These are phyloP conservation scores for Lentinus tigrinus DNA, from an alignment of 768 basidiomycete genomes.

Conservation along the genomic window DNA sequence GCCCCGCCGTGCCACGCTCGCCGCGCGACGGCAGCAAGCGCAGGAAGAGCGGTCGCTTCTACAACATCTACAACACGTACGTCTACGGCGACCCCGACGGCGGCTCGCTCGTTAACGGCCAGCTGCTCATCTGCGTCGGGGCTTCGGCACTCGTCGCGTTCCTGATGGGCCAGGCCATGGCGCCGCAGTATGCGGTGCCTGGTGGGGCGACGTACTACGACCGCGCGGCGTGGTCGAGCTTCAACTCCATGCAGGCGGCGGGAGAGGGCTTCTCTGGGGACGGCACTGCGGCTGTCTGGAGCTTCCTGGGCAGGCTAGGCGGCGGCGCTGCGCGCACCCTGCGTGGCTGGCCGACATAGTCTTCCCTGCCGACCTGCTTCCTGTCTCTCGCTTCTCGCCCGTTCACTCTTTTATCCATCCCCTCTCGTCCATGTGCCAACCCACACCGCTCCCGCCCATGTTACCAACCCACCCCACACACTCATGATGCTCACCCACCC, in stretches of 20 bases:
- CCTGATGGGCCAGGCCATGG: constrained; percentile 56
- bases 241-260: constrained; percentile 66
- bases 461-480: not conserved
- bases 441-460: not conserved
- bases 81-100: constrained; percentile 45
- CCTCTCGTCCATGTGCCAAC: too few relatives aligned
- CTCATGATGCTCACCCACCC: not conserved
- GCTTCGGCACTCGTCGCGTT: constrained; percentile 62
- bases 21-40: constrained; percentile 23
- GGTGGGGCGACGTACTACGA: constrained; percentile 76
- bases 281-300: constrained; percentile 64
- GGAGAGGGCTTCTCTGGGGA: constrained; percentile 69
- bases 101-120: constrained; percentile 33
- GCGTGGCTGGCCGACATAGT: constrained; percentile 74
- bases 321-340: constrained; percentile 75
- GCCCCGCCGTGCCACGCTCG: constrained; percentile 27
- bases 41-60: constrained; percentile 54
- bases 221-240: constrained; percentile 75
- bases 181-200: constrained; percentile 55
- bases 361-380: not conserved
- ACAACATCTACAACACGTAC: constrained; percentile 85
- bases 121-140: constrained; percentile 58
- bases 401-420: not conserved
- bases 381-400: not conserved
- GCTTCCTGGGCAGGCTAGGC: constrained; percentile 66